Conservation (phyloP, 1,139 yeast species). For the Yamadazyma dushanensis region DNA sequence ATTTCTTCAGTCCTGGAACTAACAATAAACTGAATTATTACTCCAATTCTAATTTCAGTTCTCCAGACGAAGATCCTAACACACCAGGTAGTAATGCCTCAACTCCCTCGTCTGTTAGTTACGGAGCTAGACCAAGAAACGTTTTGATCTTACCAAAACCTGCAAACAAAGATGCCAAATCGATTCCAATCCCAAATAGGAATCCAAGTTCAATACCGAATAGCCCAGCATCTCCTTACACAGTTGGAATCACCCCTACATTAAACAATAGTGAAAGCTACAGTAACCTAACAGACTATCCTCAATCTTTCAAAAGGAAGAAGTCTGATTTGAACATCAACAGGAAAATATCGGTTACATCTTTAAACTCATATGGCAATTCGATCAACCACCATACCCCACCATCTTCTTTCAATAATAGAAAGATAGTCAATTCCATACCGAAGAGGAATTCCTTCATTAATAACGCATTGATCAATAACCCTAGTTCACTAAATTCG, state of each 20-base stretch:
- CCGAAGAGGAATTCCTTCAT: slow-evolving; percentile 21
- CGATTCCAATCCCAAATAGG: slow-evolving; percentile 29
- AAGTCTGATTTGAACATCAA: slow-evolving; percentile 35
- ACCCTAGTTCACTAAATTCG: slow-evolving; percentile 10
- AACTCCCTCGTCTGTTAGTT: slow-evolving; percentile 6
- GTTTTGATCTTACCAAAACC: slow-evolving; percentile 49
- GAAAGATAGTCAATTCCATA: slow-evolving; percentile 14
- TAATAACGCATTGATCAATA: slow-evolving; percentile 8
- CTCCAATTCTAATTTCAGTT: slow-evolving; percentile 12
- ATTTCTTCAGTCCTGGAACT: slow-evolving; percentile 6
- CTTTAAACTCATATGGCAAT: slow-evolving; percentile 14
- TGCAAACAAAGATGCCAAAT: slow-evolving; percentile 12
- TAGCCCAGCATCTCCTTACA: slow-evolving; percentile 26
- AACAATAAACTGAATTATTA: slow-evolving; percentile 6
- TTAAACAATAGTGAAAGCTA: slow-evolving; percentile 10
- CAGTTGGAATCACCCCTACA: no score
- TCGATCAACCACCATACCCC: slow-evolving; percentile 10
- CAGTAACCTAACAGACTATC: slow-evolving; percentile 15
- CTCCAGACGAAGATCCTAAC: slow-evolving; percentile 13
- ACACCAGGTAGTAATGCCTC: slow-evolving; percentile 13
- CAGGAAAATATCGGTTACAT: slow-evolving; percentile 16
- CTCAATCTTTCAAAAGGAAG: slow-evolving; percentile 42
- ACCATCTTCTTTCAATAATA: slow-evolving; percentile 13
- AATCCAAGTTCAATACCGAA: slow-evolving; percentile 14
- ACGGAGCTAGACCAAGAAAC: slow-evolving; percentile 30